Evolutionary conservation across 1,284 basidiomycete genomes (phyloP).

Genomic region (Pyrrhoderma lamaoense): DNA sequence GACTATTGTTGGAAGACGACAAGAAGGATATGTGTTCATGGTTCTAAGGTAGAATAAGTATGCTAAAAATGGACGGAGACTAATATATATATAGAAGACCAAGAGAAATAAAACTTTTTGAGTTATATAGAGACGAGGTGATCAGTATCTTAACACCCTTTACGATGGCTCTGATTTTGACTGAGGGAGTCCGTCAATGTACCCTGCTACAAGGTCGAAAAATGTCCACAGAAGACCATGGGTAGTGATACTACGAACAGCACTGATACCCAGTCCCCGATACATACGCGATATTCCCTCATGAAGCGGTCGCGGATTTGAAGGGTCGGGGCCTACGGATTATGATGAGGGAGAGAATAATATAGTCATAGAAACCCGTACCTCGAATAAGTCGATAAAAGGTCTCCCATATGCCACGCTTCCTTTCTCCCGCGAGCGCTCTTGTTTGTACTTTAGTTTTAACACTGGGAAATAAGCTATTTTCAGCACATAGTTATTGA

Average conservation of each 20-base stretch:
- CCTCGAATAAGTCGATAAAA: conserved; percentile 71
- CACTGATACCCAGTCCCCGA: conserved; percentile 79
- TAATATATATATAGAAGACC: too few species aligned
- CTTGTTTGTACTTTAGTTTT: conserved; percentile 93
- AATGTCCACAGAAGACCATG: conserved; percentile 80
- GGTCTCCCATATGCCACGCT: conserved; percentile 65
- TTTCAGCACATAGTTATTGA: not conserved
- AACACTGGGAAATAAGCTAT: conserved; percentile 42
- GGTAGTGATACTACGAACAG: conserved; percentile 74
- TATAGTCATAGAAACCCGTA: conserved; percentile 25
- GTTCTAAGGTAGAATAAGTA: conserved; percentile 7
- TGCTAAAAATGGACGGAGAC: not conserved
- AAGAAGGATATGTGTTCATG: not conserved
- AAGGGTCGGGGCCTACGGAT: conserved; percentile 62
- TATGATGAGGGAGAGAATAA: not conserved
- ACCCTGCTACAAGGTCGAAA: conserved; percentile 67
- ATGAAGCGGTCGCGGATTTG: conserved; percentile 59
- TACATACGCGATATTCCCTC: conserved; percentile 72
- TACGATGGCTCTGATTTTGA: too few species aligned
- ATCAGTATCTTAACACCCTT: too few species aligned
- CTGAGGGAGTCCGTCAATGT: conserved; percentile 62
- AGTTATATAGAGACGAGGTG: too few species aligned
- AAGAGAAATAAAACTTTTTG: too few species aligned
- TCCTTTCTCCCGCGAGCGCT: conserved; percentile 68
- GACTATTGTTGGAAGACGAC: not conserved